Conservation (phyloP, 208 protist species). For the Wallacemonas sp. region DNA sequence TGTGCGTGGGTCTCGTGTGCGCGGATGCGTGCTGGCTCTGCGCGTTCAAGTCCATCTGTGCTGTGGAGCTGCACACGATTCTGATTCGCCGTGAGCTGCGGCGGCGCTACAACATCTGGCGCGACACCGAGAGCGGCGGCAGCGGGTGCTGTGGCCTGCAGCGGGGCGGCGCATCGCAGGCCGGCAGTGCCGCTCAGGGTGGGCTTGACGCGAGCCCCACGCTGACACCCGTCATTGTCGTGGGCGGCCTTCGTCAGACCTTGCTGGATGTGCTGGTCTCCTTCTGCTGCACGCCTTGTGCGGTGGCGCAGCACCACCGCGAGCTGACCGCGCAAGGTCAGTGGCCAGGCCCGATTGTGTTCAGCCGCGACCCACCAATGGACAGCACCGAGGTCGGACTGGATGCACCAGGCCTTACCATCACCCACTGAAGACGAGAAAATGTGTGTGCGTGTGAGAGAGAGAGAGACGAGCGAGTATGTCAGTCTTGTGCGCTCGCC, state of each 20-base stretch:
- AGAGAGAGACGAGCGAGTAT: too few relatives aligned
- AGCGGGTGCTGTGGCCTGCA: background rate
- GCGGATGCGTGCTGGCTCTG: slow-evolving; percentile 20
- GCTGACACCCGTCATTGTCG: slow-evolving; percentile 6
- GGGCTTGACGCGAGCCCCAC: too few relatives aligned
- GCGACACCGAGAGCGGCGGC: background rate
- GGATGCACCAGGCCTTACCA: background rate
- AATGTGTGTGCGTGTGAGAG: too few relatives aligned
- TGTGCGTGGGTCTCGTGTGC: slow-evolving; percentile 22
- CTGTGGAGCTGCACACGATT: slow-evolving; percentile 24
- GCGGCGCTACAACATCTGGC: slow-evolving; percentile 29
- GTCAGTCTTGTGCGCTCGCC: too few relatives aligned
- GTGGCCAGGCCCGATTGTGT: slow-evolving; percentile 34
- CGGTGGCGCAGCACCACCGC: slow-evolving; percentile 43
- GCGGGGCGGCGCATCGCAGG: too few relatives aligned
- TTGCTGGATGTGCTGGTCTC: slow-evolving; percentile 20
- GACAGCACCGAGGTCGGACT: background rate
- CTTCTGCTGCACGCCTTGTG: slow-evolving; percentile 30
- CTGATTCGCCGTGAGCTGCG: slow-evolving; percentile 28
- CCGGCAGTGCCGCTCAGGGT: too few relatives aligned
- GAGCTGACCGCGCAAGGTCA: slow-evolving; percentile 38
- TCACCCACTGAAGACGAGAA: slow-evolving; percentile 1
- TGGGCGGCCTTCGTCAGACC: slow-evolving; percentile 2
- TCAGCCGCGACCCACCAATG: slow-evolving; percentile 21
- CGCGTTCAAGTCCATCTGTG: slow-evolving; percentile 19